Evolutionary conservation across 1,284 basidiomycete species (phyloP), one percentile per base, ranked within the genome.

Genomic region (Melanopsichium pennsylvanicum): DNA sequence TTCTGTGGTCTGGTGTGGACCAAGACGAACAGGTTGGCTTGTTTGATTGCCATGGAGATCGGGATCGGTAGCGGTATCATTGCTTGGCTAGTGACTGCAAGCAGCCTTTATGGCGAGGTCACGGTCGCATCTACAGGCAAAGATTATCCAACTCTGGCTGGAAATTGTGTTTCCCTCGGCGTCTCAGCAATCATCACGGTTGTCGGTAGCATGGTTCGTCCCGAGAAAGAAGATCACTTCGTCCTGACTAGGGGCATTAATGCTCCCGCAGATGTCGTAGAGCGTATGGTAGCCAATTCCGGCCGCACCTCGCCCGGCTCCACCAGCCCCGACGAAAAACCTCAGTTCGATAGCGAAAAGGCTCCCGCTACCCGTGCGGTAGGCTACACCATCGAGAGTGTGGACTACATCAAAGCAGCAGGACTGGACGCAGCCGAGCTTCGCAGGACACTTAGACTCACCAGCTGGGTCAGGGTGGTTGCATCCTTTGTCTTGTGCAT

Each of bases 141-240:
- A 18, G 89, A 92, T 81, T 88, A 88, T 51, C 81, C 81, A 1
- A 75, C 81, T 1, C 56, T 95, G 15, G 88, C 92, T 0, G 92
- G 93, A 5, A 94, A 95, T 82, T 83, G 95, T 12, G 89, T 90
- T 1, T 88, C 92, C 0, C 91, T 97, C 70, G 88, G 88, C 18
- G 85, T 91, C 19, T 90, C 92, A 7, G 90, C 86, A 1, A 88
- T 96, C 56, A 84, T 96, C 70, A 86, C 90, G 0, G 83, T 88
- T 23, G 83, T 82, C 0, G 84, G 63, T 18, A 75, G 61, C 19
- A 13, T 67, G n/a, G 6, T 74, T n/a, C 42, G 36, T 18, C 78
- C 78, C 3, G 68, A 79, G 34, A 76, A 66, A 32, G 75, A 79
- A 47, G 69, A 71, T 37, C 60, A 70, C 56, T 80, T 74, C 42